Evolutionary conservation across 2,329 filamentous ascomycete genomes (phyloP), one percentile per base, ranked within the genome.

Genomic region (Microdochium paspali): DNA sequence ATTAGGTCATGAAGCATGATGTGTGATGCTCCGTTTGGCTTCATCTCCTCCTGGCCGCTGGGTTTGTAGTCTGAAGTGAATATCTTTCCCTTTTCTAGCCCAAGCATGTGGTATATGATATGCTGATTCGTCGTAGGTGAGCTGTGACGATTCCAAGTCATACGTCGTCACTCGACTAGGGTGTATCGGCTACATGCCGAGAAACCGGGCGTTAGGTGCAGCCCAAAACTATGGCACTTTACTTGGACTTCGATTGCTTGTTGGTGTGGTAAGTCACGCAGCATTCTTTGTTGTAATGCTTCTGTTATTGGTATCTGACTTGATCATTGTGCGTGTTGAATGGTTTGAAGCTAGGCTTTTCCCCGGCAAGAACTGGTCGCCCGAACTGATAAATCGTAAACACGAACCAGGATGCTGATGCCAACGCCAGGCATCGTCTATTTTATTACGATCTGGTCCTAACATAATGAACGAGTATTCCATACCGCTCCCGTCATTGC

Each of bases 401-500:
- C 54, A 78, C 73, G 54, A 69, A 81, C 21, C 71, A 69, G 3
- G 82, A 85, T 53, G 80, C 84, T 44, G 81, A 81, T 35, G 35
- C n/a, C n/a, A 40, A 31, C 39, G 18, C 24, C 44, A 54, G 54
- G 54, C 3, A 55, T 58, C n/a, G 52, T 56, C 4, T 58, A 58
- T 42, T 25, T 58, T 15, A 58, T 57, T 24, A 56, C 56, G 1
- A 56, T 57, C 21, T 58, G 56, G 55, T 58, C 57, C 45, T 50
- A 49, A 6, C 53, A 58, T 31, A 48, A 58, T 10, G 54, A 56
- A 21, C 45, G 55, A 47, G 46, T 53, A 0, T 46, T 57, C 15
- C 49, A 54, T 44, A 57, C 57, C 24, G 81, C 82, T 2, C 75
- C 84, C 24, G 85, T 85, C 66, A 85, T 85, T 64, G 82, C 80